Base-by-base conservation (phyloP, 1,284 basidiomycete species). In the Apiotrichum veenhuisii region DNA sequence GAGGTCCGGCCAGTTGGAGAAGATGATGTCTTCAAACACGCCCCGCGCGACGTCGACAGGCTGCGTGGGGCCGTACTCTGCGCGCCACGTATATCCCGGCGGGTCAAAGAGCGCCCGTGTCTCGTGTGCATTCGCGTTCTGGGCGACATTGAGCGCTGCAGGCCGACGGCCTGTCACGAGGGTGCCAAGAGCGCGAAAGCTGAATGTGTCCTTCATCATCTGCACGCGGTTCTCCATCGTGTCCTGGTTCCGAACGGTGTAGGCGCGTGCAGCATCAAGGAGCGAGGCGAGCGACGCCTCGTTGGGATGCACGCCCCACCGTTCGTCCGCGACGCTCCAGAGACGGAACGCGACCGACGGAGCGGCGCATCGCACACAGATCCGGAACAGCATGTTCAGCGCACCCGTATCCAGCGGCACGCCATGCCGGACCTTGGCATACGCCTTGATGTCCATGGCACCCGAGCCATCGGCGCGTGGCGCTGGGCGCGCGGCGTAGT, bases 1-100 rank as follows among this genome's bases (percentile, higher is more conserved):
- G 23, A 75, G 59, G 43, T 54, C 48, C 0, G 72, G 73, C 67
- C 67, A 74, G 61, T 76, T 76, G 15, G 53, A 50, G 8, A 73
- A 54, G 11, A 73, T 44, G 37, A 74, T 61, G 25, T 63, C 27
- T 27, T 65, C 60, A 44, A 76, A 73, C 22, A 74, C 53, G 20
- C 43, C 27, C 25, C 68, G 56, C 4, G 46, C 46, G 3, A 48
- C 18, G 15, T 48, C 46, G 10, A 25, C 33, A 1, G 46, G 69
- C 26, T 46, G 27, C 33, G 47, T 34, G 18, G 38, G 18, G n/a
- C 57, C 60, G 50, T 67, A 54, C 26, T 62, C 62, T 1, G 47
- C 49, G 40, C 57, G 54, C 66, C 61, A 67, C 1, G 54, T 50
- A 36, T 57, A 61, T 53, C 15, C 30, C 12, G 50, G 46, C 8